Evolutionary conservation across 1,284 basidiomycete species (phyloP).

Genomic region (Afroboletus lepidellus): DNA sequence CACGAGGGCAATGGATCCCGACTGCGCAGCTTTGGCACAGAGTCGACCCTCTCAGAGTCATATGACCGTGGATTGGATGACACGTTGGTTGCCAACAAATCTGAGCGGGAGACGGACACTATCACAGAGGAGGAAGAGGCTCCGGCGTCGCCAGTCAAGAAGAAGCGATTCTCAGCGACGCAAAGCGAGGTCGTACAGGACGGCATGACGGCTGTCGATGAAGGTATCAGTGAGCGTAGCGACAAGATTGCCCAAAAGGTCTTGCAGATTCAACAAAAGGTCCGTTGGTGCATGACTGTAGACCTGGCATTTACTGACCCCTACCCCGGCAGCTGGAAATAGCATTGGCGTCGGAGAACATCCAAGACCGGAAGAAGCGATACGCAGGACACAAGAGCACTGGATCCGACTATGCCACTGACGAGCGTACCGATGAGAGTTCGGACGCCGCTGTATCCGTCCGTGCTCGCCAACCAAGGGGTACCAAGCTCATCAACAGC

Average conservation of each 20-base stretch:
- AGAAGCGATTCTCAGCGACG: slow-evolving; percentile 73
- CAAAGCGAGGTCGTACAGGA: slow-evolving; percentile 62
- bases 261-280: slow-evolving; percentile 80
- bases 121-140: slow-evolving; percentile 56
- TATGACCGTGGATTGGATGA: slow-evolving; percentile 47
- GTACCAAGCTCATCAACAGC: slow-evolving; percentile 32
- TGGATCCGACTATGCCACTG: slow-evolving; percentile 31
- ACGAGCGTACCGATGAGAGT: slow-evolving; percentile 35
- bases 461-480: slow-evolving; percentile 27
- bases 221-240: slow-evolving; percentile 77
- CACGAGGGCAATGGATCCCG: slow-evolving; percentile 29
- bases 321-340: slow-evolving; percentile 59
- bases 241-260: slow-evolving; percentile 83
- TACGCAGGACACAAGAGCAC: slow-evolving; percentile 24
- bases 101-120: slow-evolving; percentile 46
- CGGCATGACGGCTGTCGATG: slow-evolving; percentile 78
- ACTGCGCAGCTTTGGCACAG: slow-evolving; percentile 67
- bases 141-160: slow-evolving; percentile 43
- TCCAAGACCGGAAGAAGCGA: slow-evolving; percentile 42
- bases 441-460: slow-evolving; percentile 32
- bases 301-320: slow-evolving; percentile 6
- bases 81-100: slow-evolving; percentile 37
- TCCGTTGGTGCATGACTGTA: slow-evolving; percentile 29
- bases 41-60: slow-evolving; percentile 71
- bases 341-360: slow-evolving; percentile 60